phyloP scores from a whole-genome alignment of 1,284 basidiomycete species.

The Fomitopsis betulina region DNA sequence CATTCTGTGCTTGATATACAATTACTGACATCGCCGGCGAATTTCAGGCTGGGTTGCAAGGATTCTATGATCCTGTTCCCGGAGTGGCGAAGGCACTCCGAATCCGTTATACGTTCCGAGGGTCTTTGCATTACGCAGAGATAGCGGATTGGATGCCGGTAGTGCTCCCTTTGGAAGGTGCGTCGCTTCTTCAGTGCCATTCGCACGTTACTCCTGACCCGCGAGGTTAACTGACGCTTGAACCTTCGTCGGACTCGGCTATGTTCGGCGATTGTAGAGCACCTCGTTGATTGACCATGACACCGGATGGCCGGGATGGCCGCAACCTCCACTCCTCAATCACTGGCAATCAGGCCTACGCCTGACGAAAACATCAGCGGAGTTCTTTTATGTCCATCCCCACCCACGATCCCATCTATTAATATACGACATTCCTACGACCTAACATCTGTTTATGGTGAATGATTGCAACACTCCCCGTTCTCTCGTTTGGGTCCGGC shows the following conservation, averaged over 20 bases:
- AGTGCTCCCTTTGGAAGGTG: conserved; percentile 75
- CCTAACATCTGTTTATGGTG: neutral
- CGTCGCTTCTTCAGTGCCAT: conserved; percentile 22
- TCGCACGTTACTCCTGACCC: conserved; percentile 1
- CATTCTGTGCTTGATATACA: neutral
- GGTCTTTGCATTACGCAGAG: conserved; percentile 69
- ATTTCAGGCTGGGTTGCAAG: conserved; percentile 58
- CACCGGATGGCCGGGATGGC: neutral
- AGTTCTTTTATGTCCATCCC: neutral
- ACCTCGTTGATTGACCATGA: conserved; percentile 7
- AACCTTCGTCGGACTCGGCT: conserved; percentile 8
- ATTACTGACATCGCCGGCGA: neutral
- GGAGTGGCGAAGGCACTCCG: conserved; percentile 61
- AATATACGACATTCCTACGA: conserved; percentile 2
- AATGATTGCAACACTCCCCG: neutral
- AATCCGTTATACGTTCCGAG: conserved; percentile 77
- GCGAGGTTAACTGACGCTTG: conserved; percentile 5
- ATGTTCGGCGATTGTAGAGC: conserved; percentile 3
- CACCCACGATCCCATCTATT: neutral
- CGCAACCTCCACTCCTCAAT: neutral
- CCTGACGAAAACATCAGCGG: neutral
- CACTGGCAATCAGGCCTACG: neutral
- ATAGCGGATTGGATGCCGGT: conserved; percentile 69
- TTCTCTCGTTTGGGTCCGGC: neutral
- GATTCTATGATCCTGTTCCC: conserved; percentile 75